Evolutionary conservation across 2,329 filamentous ascomycete genomes (phyloP), one percentile per base, ranked within the genome.

Genomic region (Nothophoma quercina): DNA sequence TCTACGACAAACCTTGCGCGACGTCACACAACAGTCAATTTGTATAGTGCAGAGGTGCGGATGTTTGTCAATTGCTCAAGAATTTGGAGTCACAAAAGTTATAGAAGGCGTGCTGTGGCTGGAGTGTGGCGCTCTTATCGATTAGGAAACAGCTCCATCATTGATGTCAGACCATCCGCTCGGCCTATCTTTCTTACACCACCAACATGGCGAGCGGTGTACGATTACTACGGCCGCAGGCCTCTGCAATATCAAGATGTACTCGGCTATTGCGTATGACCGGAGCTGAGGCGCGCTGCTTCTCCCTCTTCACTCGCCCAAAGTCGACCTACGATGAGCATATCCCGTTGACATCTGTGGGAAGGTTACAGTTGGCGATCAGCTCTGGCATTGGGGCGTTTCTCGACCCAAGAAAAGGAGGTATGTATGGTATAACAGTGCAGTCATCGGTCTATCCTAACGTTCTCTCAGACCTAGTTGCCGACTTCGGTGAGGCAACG

Each of bases 401-500:
- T 18, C 64, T 91, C 3, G 86, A 97, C 67, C 93, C 93, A 1
- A 85, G 90, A 68, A 85, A 95, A 65, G 91, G 86, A 73, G 90
- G 90, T 88, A 47, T 26, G 39, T 28, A 33, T 18, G 16, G 25
- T 18, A 9, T 12, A n/a, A 28, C 5, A 32, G 6, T 26, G 8
- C 15, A 4, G n/a, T 10, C 32, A 13, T 7, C 22, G 13, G 4
- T 9, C 19, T 7, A 7, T 32, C 16, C 41, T 19, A 21, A 26
- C 7, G 18, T 32, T 28, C 4, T 5, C 16, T 12, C 39, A 91
- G 95, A 99, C 78, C 86, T 99, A 62, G 96, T 99, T 65, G 95
- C 95, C 26, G 85, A 91, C 26, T 85, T 96, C n/a, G 93, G 93
- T 70, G 95, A 99, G 81, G 88, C 93, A 22, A 98, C 95, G 3